Conservation (phyloP, 345 rosid genomes). For the Dipteronia sinensis region DNA sequence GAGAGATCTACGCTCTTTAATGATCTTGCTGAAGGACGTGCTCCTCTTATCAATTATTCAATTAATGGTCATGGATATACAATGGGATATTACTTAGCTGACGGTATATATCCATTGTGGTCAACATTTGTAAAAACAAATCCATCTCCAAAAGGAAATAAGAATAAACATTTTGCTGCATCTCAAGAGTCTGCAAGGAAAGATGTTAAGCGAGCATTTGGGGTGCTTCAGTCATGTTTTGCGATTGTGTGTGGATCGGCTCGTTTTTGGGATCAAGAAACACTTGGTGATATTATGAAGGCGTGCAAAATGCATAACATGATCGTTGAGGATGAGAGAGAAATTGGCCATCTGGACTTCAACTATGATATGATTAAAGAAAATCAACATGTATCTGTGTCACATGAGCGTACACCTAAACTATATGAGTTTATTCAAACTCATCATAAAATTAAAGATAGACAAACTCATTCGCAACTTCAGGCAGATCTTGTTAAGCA, state of each 20-base stretch:
- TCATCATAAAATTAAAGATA: background rate
- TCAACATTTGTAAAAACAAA: background rate
- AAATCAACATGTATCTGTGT: background rate
- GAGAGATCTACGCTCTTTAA: background rate
- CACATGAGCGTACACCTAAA: too few relatives aligned
- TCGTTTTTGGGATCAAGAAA: background rate
- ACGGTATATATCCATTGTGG: background rate
- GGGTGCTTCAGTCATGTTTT: background rate
- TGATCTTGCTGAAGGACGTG: background rate
- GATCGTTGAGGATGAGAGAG: background rate
- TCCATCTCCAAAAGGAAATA: background rate
- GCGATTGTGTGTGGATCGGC: background rate
- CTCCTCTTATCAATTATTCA: background rate
- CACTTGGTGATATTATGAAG: background rate
- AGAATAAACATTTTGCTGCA: background rate
- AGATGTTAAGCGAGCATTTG: background rate
- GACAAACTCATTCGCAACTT: background rate
- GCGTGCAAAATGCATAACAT: background rate
- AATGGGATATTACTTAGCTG: background rate
- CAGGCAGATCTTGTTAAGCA: too few relatives aligned
- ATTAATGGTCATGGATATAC: background rate
- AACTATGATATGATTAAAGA: background rate
- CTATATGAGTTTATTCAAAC: background rate
- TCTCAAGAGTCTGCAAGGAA: background rate
- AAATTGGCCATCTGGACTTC: background rate